Base-by-base conservation (phyloP, 257 asterid genomes). In the Nicotiana tomentosiformis region DNA sequence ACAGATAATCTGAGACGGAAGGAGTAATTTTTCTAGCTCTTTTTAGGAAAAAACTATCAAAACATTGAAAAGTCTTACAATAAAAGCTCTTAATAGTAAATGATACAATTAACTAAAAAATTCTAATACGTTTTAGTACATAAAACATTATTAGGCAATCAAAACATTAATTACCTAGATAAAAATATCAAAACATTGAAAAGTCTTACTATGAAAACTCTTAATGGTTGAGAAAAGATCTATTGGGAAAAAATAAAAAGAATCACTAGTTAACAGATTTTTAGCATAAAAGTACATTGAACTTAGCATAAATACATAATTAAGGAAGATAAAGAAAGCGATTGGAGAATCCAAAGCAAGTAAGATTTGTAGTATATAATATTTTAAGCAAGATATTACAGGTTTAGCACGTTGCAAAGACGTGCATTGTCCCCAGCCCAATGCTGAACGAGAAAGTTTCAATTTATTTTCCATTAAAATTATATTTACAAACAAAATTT, bases 391-490 rank as follows among this genome's bases (percentile, higher is more conserved):
- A 51, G 26, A 15, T 46, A 26, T 51, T 51, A 76, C 64, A 76
- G 80, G 46, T 49, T 76, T 26, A 76, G 64, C 80, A 76, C 80
- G 80, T 76, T 76, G 43, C 6, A 76, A 51, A 76, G 80, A 51
- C 80, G 80, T 76, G 64, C 80, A 51, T 29, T 76, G 64, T 76
- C 46, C 80, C 80, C 80, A 23, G 17, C 64, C 80, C 80, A 51
- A 76, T 37, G 10, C 35, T 51, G 26, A 56, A 49, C 4, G 15
- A 74, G 43, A 51, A 76, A 76, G 20, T 51, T 26, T 55, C 14
- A 2, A 26, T 49, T 26, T 76, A 0, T n/a, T 23, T 61, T 61
- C 8, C 3, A 20, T 74, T 14, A 23, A 23, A 46, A 72, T 46
- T 5, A 11, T 4, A 72, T 11, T 72, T 10, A 2, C 10, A 39